Evolutionary conservation across 2,329 filamentous ascomycete species (phyloP), one percentile per base, ranked within the genome.

Genomic region (Knoxdaviesia capensis): DNA sequence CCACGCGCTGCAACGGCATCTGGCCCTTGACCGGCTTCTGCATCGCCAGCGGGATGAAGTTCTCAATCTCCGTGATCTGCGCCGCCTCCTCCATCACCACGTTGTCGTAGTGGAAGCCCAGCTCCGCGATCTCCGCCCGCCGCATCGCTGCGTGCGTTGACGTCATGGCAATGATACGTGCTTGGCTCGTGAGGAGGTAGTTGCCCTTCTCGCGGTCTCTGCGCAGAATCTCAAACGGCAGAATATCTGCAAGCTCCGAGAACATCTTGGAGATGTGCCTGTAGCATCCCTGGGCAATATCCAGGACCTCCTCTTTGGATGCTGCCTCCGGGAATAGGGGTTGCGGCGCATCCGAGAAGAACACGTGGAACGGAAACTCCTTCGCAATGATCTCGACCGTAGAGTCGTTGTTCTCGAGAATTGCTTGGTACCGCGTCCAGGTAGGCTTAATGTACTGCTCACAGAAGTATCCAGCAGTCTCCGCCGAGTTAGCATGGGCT

Each of bases 21-120:
- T 84, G 69, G 33, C 80, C 80, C 41, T 78, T 65, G 48, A 74
- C 73, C 20, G 80, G 74, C 48, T 82, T 84, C 55, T 98, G 92
- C 59, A 98, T 69, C n/a, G 87, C 82, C 42, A 94, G 67, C 1
- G 90, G 90, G 48, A 98, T 85, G 60, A 98, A 96, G 48, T 85
- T 93, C 56, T 98, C 90, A 38, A 94, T 82, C 58, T 98, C 90
- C 0, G 88, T 98, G 54, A 98, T 88, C 55, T 98, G 90, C 8
- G 90, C 90, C 5, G 90, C 88, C 66, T 98, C 90, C 63, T 98
- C 90, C 82, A 98, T 94, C 42, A 98, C 71, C 8, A 98, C 81
- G 48, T 94, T 98, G 63, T 96, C 87, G 53, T 98, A 98, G 50
- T 85, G 84, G 60, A 98, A 98, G 10, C 87, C 87, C n/a, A 96